phyloP scores from a whole-genome alignment of 2,329 filamentous ascomycete genomes.

The Moelleriella libera region DNA sequence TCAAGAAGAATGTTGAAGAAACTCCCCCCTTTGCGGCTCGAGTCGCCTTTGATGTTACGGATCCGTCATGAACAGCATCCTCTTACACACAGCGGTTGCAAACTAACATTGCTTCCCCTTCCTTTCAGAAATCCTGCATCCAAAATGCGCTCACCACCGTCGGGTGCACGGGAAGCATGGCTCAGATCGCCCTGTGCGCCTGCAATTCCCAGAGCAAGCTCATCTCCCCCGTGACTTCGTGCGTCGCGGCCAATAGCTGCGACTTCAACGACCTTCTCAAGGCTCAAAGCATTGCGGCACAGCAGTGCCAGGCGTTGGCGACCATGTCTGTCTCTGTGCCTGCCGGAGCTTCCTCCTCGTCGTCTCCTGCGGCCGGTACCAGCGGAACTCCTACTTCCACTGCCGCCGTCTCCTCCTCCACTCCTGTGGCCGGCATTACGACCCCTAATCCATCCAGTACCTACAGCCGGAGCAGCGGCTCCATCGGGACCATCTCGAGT shows the following conservation, averaged over 20 bases:
- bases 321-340: slow-evolving; percentile 1
- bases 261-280: slow-evolving; percentile 12
- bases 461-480: neutral
- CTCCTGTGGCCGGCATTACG: neutral
- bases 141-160: slow-evolving; percentile 15
- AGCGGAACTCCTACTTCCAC: slow-evolving; percentile 5
- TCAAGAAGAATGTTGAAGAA: too few relatives aligned
- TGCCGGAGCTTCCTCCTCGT: slow-evolving; percentile 2
- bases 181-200: slow-evolving; percentile 17
- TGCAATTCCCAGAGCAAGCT: slow-evolving; percentile 22
- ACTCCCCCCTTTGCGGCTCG: too few relatives aligned
- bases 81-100: neutral
- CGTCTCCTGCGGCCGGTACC: slow-evolving; percentile 1
- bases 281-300: slow-evolving; percentile 16
- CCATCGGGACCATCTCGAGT: neutral
- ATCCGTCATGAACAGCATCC: slow-evolving; percentile 1
- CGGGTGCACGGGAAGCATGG: slow-evolving; percentile 1
- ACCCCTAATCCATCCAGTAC: neutral
- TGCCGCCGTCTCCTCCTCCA: slow-evolving; percentile 1
- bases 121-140: slow-evolving; percentile 18
- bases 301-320: slow-evolving; percentile 12
- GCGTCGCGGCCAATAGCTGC: slow-evolving; percentile 20
- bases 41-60: too few relatives aligned
- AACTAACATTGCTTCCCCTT: neutral
- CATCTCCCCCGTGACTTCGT: slow-evolving; percentile 13